phyloP scores from a whole-genome alignment of 2,329 filamentous ascomycete species.

The Colletotrichum liaoningense region DNA sequence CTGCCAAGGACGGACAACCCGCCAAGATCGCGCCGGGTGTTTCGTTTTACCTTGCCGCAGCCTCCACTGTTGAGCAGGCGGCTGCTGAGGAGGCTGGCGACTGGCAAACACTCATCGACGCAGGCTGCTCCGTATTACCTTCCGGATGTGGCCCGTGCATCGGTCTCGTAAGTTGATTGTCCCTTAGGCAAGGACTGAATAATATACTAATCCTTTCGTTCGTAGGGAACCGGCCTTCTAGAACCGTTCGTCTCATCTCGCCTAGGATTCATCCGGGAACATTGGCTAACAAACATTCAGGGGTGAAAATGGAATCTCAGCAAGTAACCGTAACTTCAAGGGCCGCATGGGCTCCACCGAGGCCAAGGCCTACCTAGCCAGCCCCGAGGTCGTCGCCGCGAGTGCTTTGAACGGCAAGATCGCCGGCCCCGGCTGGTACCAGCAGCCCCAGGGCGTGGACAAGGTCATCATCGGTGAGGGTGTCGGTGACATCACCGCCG shows the following conservation, averaged over 20 bases:
- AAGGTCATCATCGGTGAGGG: conserved; percentile 80
- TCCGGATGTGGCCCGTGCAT: conserved; percentile 89
- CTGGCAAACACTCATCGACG: conserved; percentile 85
- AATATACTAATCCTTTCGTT: too few relatives aligned
- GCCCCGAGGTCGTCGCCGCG: conserved; percentile 91
- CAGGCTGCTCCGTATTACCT: conserved; percentile 74
- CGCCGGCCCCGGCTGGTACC: conserved; percentile 81
- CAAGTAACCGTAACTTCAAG: conserved; percentile 90
- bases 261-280: too few relatives aligned
- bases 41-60: conserved; percentile 90
- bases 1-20: conserved; percentile 71
- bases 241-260: conserved; percentile 60
- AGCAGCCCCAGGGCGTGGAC: conserved; percentile 74
- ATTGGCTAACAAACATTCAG: neutral
- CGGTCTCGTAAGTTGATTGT: conserved; percentile 62
- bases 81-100: conserved; percentile 83
- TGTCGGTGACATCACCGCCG: conserved; percentile 71
- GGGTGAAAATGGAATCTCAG: conserved; percentile 88
- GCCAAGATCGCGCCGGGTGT: conserved; percentile 82
- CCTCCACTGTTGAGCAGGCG: conserved; percentile 81
- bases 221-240: conserved; percentile 71
- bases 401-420: conserved; percentile 82
- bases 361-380: conserved; percentile 87
- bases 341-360: conserved; percentile 87
- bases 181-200: too few relatives aligned